phyloP scores from a whole-genome alignment of 2,329 filamentous ascomycete genomes.

The Bipolaris cookei region DNA sequence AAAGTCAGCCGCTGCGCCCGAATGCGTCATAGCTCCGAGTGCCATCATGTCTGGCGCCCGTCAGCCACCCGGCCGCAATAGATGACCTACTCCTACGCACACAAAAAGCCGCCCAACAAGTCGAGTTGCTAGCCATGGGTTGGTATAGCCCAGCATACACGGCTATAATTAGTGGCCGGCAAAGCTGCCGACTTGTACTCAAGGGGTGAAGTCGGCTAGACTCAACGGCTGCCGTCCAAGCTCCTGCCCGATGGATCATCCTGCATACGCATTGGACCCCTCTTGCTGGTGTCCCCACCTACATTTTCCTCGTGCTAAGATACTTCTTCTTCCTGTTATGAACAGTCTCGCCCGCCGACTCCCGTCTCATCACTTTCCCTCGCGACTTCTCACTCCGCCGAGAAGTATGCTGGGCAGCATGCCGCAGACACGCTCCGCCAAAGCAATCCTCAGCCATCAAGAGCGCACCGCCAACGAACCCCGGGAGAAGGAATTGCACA shows the following conservation, averaged over 20 bases:
- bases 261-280: constrained; percentile 23
- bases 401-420: constrained; percentile 38
- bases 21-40: constrained; percentile 18
- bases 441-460: constrained; percentile 59
- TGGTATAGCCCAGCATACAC: neutral
- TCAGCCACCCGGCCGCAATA: neutral
- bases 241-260: constrained; percentile 20
- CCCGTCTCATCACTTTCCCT: constrained; percentile 17
- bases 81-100: too few relatives aligned
- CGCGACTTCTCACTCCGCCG: constrained; percentile 17
- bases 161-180: neutral
- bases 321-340: constrained; percentile 26
- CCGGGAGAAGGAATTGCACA: constrained; percentile 69
- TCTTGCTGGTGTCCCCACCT: constrained; percentile 24
- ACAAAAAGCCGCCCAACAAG: neutral
- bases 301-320: constrained; percentile 25
- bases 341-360: constrained; percentile 19
- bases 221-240: constrained; percentile 19
- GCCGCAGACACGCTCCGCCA: constrained; percentile 40
- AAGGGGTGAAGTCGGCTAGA: constrained; percentile 11
- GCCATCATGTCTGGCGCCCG: neutral
- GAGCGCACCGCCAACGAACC: constrained; percentile 77
- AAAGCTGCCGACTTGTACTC: constrained; percentile 1
- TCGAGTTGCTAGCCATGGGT: neutral
- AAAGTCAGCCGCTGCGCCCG: constrained; percentile 16